phyloP scores from a whole-genome alignment of 2,329 filamentous ascomycete species.

The Hyphodiscus sp. region DNA sequence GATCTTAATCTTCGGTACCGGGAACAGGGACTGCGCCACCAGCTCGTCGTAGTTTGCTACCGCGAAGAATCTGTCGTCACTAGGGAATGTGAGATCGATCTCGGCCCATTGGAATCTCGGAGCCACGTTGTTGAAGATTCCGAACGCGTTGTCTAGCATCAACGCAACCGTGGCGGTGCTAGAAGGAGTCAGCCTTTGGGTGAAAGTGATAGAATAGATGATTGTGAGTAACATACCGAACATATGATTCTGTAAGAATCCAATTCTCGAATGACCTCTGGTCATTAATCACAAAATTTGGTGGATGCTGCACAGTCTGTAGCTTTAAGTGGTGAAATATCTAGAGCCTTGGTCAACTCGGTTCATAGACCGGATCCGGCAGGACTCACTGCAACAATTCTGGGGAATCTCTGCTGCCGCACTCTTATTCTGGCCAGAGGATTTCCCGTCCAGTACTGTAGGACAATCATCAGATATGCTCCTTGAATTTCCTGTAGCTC shows the following conservation, averaged over 20 bases:
- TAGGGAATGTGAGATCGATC: constrained; percentile 25
- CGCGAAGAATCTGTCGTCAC: constrained; percentile 24
- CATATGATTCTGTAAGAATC: constrained; percentile 26
- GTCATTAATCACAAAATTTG: constrained; percentile 20
- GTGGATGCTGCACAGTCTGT: constrained; percentile 21
- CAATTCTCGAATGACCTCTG: constrained; percentile 23
- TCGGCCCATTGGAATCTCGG: constrained; percentile 29
- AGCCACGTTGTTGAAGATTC: constrained; percentile 28
- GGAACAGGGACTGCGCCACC: constrained; percentile 11
- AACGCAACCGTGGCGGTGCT: constrained; percentile 22
- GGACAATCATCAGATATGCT: constrained; percentile 27
- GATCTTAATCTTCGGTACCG: constrained; percentile 22
- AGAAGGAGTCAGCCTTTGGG: constrained; percentile 3
- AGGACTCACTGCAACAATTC: constrained; percentile 23
- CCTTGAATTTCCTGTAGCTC: constrained; percentile 29
- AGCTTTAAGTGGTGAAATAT: constrained; percentile 25
- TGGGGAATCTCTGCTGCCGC: constrained; percentile 25
- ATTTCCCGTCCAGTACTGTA: constrained; percentile 29
- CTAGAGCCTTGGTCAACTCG: constrained; percentile 9
- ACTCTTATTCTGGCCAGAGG: constrained; percentile 23
- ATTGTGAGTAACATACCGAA: constrained; percentile 16
- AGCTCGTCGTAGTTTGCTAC: constrained; percentile 22
- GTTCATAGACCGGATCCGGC: not conserved
- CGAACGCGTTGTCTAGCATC: constrained; percentile 29
- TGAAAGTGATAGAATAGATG: not conserved